Percentiles rank a stretch among this genome's conserved stretches.
These are phyloP conservation scores for Cryptococcus sp. DNA, from an alignment of 1,284 basidiomycete genomes.

Conservation along the genomic window DNA sequence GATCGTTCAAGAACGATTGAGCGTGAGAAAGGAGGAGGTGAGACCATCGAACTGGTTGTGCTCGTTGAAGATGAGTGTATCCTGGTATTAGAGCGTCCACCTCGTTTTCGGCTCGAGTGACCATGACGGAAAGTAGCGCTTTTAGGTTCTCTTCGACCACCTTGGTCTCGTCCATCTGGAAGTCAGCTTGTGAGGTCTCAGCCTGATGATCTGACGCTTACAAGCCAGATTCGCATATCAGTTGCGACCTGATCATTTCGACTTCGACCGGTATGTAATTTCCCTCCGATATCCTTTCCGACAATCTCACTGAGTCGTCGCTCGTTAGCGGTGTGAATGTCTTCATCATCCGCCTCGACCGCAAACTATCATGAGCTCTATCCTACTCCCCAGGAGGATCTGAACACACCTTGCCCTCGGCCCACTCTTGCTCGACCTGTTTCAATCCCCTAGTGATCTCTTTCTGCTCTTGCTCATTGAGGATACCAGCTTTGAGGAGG, in stretches of 20 bases:
- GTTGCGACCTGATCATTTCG: conserved; percentile 98
- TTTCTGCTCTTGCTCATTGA: conserved; percentile 68
- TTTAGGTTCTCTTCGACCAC: conserved; percentile 69
- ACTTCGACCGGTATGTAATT: conserved; percentile 92
- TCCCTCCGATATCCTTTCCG: conserved; percentile 76
- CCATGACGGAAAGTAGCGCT: conserved; percentile 79
- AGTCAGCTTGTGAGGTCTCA: background rate
- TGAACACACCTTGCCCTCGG: conserved; percentile 57
- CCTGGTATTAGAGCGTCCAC: conserved; percentile 87
- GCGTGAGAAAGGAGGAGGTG: conserved; percentile 94
- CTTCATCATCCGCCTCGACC: conserved; percentile 80
- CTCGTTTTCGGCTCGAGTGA: conserved; percentile 86
- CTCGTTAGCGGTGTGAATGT: conserved; percentile 99
- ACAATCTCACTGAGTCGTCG: conserved; percentile 89
- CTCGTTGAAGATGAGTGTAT: conserved; percentile 96
- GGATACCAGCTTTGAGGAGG: conserved; percentile 70
- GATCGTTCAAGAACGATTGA: conserved; percentile 81
- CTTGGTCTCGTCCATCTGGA: conserved; percentile 64
- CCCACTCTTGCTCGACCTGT: conserved; percentile 81
- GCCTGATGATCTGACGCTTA: conserved; percentile 9
- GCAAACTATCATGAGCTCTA: conserved; percentile 56
- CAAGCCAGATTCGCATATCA: conserved; percentile 92
- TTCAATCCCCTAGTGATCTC: conserved; percentile 75
- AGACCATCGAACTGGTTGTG: conserved; percentile 97
- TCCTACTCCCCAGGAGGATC: background rate